Base-by-base conservation (phyloP, 169 alveolate genomes). In the Eimeria mitis region DNA sequence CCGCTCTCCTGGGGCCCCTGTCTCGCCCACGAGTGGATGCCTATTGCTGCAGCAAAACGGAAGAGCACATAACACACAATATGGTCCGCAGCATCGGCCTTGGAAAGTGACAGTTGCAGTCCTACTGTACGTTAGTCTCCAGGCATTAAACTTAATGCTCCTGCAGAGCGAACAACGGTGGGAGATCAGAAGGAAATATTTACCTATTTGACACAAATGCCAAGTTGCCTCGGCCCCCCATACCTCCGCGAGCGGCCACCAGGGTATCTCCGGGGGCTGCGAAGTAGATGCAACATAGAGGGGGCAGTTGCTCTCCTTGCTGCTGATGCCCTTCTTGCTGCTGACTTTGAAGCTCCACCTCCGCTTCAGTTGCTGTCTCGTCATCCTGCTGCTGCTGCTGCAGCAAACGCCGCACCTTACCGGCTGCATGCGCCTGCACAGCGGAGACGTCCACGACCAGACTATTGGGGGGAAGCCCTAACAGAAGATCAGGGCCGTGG, bases 201-300 rank as follows among this genome's bases (percentile, higher is more conserved):
- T 63, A 87, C 92, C 63, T 59, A 47, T 87, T 87, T 34, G 92
- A 87, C 28, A 87, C 92, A n/a, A 87, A 87, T 81, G 92, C 92
- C 54, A 75, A n/a, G 81, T 87, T 87, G 61, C 92, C 92, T 61
- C 92, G 42, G 47, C 92, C 92, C 42, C 92, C 92, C 37, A 37
- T 25, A n/a, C 92, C 92, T 2, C 92, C 92, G 34, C 92, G 92
- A 21, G 92, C 92, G 47, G 92, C 92, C 25, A 87, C 92, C 63
- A 87, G 81, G 71, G 92, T 87, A 11, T 87, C 92, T 21, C 92
- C 92, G 14, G 81, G 92, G 79, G 92, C 40, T 42, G 92, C 44
- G 63, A 87, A 87, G 81, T 87, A 87, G 11, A 63, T 63, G 92
- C 92, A 23, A 68, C 92, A 87, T 14, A 87, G 81, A 9, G 78